Evolutionary conservation across 345 rosid genomes (phyloP).

Genomic region (Rhizophora apiculata): DNA sequence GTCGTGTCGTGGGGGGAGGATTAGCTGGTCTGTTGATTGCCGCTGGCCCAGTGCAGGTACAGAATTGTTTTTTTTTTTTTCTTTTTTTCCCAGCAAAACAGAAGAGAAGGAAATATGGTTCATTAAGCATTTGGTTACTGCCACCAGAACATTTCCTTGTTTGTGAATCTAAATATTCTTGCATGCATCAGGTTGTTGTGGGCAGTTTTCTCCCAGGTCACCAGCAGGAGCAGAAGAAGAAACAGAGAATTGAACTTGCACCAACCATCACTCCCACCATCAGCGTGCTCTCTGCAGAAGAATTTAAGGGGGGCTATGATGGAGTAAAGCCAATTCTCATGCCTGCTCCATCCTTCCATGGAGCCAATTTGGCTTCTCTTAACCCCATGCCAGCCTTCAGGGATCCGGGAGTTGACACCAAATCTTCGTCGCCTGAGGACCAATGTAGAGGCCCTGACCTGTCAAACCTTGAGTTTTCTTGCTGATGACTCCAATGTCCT

Average conservation of each 20-base stretch:
- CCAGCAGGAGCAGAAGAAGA: slow-evolving; percentile 70
- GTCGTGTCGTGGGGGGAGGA: slow-evolving; percentile 91
- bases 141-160: too few species aligned
- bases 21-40: slow-evolving; percentile 87
- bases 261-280: slow-evolving; percentile 32
- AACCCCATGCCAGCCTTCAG: slow-evolving; percentile 39
- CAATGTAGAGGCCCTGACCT: slow-evolving; percentile 50
- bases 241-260: slow-evolving; percentile 40
- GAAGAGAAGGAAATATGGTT: too few species aligned
- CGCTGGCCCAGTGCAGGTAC: slow-evolving; percentile 93
- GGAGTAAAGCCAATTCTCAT: slow-evolving; percentile 43
- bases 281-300: slow-evolving; percentile 33
- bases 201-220: slow-evolving; percentile 78
- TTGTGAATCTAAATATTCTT: not conserved
- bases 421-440: slow-evolving; percentile 38
- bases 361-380: slow-evolving; percentile 29
- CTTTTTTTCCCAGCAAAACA: not conserved
- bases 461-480: slow-evolving; percentile 50
- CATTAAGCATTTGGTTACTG: too few species aligned
- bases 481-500: slow-evolving; percentile 26
- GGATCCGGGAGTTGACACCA: slow-evolving; percentile 41
- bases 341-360: slow-evolving; percentile 11
- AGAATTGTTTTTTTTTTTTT: not conserved
- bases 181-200: slow-evolving; percentile 56
- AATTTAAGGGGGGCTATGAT: slow-evolving; percentile 35